These are phyloP conservation scores for Arthrobotrys sphaeroides DNA, from an alignment of 2,329 filamentous ascomycete species.

Conservation along the genomic window DNA sequence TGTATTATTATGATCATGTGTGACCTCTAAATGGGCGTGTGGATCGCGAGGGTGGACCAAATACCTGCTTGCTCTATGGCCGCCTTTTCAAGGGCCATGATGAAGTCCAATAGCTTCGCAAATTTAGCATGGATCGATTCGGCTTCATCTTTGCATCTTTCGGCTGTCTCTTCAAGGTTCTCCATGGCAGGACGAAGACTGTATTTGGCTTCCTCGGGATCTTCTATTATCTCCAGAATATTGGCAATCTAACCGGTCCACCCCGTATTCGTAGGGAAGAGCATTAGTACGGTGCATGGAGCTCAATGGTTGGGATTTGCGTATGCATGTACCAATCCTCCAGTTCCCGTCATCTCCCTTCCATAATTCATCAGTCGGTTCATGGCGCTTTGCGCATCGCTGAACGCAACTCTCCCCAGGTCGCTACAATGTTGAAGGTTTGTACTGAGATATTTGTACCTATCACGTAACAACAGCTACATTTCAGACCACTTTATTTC, in stretches of 20 bases:
- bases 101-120: conserved; percentile 14
- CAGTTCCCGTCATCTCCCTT: conserved; percentile 15
- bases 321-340: conserved; percentile 2
- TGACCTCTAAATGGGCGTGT: too few relatives aligned
- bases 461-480: background rate
- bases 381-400: conserved; percentile 27
- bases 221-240: conserved; percentile 27
- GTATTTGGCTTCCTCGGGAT: conserved; percentile 19
- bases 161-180: conserved; percentile 10
- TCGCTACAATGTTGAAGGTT: conserved; percentile 38
- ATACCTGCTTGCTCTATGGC: conserved; percentile 10
- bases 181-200: conserved; percentile 19
- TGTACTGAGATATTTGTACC: conserved; percentile 10
- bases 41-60: too few relatives aligned
- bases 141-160: conserved; percentile 24
- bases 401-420: conserved; percentile 26
- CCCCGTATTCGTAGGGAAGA: too few relatives aligned
- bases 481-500: too few relatives aligned
- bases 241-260: conserved; percentile 19
- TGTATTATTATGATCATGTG: too few relatives aligned
- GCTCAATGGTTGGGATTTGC: background rate
- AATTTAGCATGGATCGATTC: conserved; percentile 31
- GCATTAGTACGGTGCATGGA: too few relatives aligned
- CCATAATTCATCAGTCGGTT: background rate
- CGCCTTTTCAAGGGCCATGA: conserved; percentile 12